Conservation (phyloP, 345 rosid species). For the Iberis pinnata region DNA sequence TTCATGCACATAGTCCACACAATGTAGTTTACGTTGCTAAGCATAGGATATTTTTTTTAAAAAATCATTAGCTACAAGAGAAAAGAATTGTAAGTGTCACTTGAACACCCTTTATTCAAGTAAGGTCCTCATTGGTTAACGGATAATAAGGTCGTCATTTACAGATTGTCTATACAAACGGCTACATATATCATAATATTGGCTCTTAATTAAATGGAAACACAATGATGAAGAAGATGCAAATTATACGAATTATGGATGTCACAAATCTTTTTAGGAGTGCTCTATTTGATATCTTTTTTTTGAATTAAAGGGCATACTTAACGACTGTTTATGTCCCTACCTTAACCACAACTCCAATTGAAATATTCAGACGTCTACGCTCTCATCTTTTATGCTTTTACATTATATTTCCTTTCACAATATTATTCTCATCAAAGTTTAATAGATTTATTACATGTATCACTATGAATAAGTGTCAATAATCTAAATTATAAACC, state of each 20-base stretch:
- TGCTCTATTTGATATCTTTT: constrained; percentile 19
- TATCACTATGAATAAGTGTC: not conserved
- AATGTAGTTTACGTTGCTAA: too few species aligned
- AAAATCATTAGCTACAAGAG: too few species aligned
- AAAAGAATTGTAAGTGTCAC: too few species aligned
- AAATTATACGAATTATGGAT: constrained; percentile 15
- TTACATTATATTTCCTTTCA: constrained; percentile 8
- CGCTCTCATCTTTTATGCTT: constrained; percentile 2
- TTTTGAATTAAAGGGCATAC: constrained; percentile 30
- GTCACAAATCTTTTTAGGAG: constrained; percentile 22
- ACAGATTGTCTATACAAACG: not conserved
- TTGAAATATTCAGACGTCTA: not conserved
- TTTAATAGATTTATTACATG: too few species aligned
- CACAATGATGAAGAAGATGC: constrained; percentile 22
- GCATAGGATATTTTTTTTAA: too few species aligned
- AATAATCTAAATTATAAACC: not conserved
- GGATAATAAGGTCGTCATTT: not conserved
- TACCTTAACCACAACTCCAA: constrained; percentile 18
- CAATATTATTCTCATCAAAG: too few species aligned
- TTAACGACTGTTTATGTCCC: constrained; percentile 24
- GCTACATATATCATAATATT: constrained; percentile 5
- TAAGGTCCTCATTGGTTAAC: too few species aligned
- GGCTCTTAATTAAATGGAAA: constrained; percentile 5
- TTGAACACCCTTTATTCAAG: too few species aligned
- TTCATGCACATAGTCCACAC: too few species aligned